Evolutionary conservation across 345 rosid species (phyloP), one percentile per base, ranked within the genome.

Genomic region (Pugionium dolabratum): DNA sequence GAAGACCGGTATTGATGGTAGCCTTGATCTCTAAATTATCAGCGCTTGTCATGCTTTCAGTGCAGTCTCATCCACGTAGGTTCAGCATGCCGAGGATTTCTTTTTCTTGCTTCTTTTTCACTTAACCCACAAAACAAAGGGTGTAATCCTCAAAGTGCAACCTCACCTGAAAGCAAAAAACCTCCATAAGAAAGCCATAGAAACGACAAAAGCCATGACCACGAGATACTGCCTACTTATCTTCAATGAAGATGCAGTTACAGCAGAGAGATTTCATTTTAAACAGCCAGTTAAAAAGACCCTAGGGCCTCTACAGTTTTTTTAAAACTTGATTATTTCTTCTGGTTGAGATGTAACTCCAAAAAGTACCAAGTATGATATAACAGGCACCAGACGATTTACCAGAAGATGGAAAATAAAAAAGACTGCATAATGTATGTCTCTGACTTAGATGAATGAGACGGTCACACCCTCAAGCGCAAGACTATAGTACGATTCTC

Each of bases 1-100:
- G 80, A 67, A 79, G 79, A 36, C 71, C 72, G 25, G 86, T 71
- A 79, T 79, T 66, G 70, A 82, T 62, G 40, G 72, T 76, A 40
- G 66, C 67, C 32, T 74, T 77, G 27, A 75, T 79, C 73, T 83
- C 87, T 64, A 75, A 49, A 44, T 78, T 78, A 10, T 65, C 75
- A 30, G 76, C 74, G 75, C 85, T 75, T 78, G 73, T 75, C 88
- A 73, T 79, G 72, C 76, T 74, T 42, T 37, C 36, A 60, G 37
- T 54, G 58, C 64, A 73, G 55, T 75, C 48, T 67, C 79, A 74
- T 72, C 76, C 69, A 78, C 33, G n/a, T 34, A 52, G 56, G 36
- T 6, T 32, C 27, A 32, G 25, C 57, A 54, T 35, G 35, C 25
- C 1, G 35, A 27, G 7, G 33, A 53, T 53, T n/a, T 33, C 29